Conservation (phyloP, 345 rosid species). For the Durio zibethinus region DNA sequence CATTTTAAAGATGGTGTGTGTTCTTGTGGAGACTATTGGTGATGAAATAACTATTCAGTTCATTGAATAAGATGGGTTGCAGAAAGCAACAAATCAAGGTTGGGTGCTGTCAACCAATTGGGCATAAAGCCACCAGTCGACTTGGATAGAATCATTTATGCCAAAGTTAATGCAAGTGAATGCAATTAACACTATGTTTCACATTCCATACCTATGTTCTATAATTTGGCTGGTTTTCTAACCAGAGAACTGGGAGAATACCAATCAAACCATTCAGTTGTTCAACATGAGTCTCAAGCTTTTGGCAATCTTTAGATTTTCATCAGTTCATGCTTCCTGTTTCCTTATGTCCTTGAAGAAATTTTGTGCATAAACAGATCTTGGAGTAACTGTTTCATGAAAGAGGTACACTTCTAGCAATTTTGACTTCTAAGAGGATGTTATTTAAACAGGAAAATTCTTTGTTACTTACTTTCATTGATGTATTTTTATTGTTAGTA, state of each 20-base stretch:
- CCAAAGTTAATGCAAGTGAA: background rate
- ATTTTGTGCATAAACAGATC: background rate
- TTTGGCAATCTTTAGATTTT: background rate
- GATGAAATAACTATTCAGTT: constrained; percentile 12
- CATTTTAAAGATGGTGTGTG: constrained; percentile 63
- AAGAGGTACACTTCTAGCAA: background rate
- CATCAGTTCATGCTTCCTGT: background rate
- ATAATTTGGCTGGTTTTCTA: background rate
- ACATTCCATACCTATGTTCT: background rate
- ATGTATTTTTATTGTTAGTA: background rate
- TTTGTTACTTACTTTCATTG: background rate
- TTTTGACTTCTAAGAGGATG: background rate
- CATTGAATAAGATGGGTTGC: background rate
- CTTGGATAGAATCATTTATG: background rate
- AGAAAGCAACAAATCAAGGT: background rate
- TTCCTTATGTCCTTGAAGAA: background rate
- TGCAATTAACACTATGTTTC: background rate
- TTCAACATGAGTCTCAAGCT: background rate
- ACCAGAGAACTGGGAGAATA: background rate
- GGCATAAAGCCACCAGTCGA: background rate
- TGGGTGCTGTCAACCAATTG: background rate
- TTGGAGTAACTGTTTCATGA: background rate
- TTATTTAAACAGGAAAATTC: background rate
- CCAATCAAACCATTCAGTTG: background rate
- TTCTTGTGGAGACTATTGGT: constrained; percentile 76